Conservation (phyloP, 805 yeast genomes). For the Groenewaldozyma salmanticensis region DNA sequence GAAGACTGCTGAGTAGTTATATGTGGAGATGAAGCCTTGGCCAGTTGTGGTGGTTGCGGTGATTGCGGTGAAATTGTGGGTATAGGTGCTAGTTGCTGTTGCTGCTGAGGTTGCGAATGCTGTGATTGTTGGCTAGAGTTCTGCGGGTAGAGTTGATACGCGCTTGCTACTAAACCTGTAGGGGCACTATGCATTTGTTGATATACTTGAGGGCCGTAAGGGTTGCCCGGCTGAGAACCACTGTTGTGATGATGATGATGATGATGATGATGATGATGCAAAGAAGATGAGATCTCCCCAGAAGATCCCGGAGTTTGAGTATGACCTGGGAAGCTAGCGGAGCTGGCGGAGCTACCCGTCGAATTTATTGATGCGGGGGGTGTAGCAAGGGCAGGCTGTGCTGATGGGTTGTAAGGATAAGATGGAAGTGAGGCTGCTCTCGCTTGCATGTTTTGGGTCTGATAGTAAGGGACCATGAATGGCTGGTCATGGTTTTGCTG, state of each 20-base stretch:
- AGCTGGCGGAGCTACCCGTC: slow-evolving; percentile 4
- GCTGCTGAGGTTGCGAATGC: slow-evolving; percentile 1
- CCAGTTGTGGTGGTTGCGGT: neutral
- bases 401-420: neutral
- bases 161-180: neutral
- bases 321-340: neutral
- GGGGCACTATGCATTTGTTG: too few species aligned
- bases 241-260: too few species aligned
- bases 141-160: slow-evolving; percentile 7
- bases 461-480: slow-evolving; percentile 5
- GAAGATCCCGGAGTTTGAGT: neutral
- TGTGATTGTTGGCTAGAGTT: slow-evolving; percentile 5
- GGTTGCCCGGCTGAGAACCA: slow-evolving; percentile 1
- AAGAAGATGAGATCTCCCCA: neutral
- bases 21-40: too few species aligned
- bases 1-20: too few species aligned
- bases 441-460: neutral
- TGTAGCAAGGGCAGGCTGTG: slow-evolving; percentile 6
- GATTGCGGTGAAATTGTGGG: slow-evolving; percentile 5
- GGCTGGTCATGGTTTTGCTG: slow-evolving; percentile 4
- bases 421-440: neutral
- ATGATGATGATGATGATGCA: slow-evolving; percentile 5
- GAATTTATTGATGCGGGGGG: slow-evolving; percentile 5
- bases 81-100: slow-evolving; percentile 5
- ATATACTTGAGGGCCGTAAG: neutral